phyloP scores from a whole-genome alignment of 2,329 filamentous ascomycete genomes.

The Zopfia rhizophila region DNA sequence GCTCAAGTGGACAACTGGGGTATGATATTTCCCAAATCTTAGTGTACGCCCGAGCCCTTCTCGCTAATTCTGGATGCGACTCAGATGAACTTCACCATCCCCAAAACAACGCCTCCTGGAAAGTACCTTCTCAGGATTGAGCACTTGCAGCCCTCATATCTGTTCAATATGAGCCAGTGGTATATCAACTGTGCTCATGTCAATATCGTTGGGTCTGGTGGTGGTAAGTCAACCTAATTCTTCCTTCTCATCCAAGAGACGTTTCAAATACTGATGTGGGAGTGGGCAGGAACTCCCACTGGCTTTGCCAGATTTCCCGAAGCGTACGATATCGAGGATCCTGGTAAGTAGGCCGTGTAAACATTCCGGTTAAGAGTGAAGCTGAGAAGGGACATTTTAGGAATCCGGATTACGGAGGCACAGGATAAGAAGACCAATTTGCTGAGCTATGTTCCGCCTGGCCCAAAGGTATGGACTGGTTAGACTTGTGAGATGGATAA shows the following conservation, averaged over 20 bases:
- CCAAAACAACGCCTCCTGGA: constrained; percentile 25
- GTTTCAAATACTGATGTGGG: neutral
- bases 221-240: constrained; percentile 13
- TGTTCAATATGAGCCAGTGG: constrained; percentile 18
- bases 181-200: constrained; percentile 31
- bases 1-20: neutral
- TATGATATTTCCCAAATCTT: too few relatives aligned
- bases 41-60: too few relatives aligned
- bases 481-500: too few relatives aligned
- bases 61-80: too few relatives aligned
- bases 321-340: constrained; percentile 9
- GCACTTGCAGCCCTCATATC: constrained; percentile 18
- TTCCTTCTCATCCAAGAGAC: neutral
- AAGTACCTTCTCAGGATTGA: constrained; percentile 27
- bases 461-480: constrained; percentile 13
- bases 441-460: constrained; percentile 11
- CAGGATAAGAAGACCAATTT: constrained; percentile 1
- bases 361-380: too few relatives aligned
- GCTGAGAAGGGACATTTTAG: too few relatives aligned
- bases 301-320: constrained; percentile 15
- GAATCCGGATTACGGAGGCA: neutral
- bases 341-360: constrained; percentile 6
- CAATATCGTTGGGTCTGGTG: constrained; percentile 13
- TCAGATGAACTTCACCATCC: constrained; percentile 34
- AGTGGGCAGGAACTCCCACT: constrained; percentile 2